Conservation (phyloP, 805 yeast genomes). For the Starmera amethionina region DNA sequence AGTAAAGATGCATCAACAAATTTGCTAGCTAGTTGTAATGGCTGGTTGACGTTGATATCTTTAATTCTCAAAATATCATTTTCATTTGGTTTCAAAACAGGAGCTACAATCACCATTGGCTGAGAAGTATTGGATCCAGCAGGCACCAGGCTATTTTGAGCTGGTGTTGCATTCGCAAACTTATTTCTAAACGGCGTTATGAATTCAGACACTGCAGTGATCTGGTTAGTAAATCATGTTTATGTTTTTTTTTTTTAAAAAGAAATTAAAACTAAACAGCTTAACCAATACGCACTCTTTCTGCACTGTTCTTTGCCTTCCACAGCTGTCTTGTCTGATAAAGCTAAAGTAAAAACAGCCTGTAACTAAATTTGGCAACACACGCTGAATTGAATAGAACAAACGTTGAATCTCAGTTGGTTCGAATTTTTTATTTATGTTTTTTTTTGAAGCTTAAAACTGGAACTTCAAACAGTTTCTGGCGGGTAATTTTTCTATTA, state of each 20-base stretch:
- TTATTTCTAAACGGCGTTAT: slow-evolving; percentile 16
- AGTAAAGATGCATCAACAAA: slow-evolving; percentile 49
- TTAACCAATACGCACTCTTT: no score
- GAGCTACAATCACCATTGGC: slow-evolving; percentile 1
- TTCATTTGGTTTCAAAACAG: slow-evolving; percentile 8
- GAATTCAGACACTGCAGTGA: slow-evolving; percentile 10
- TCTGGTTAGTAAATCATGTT: neutral
- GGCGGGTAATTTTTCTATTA: no score
- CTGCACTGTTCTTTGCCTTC: no score
- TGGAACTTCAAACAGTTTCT: no score
- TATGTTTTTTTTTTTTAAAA: neutral
- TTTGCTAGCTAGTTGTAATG: slow-evolving; percentile 48
- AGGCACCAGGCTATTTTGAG: neutral
- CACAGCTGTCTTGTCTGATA: no score
- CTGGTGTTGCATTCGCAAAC: slow-evolving; percentile 6
- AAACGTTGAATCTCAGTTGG: no score
- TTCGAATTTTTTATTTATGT: no score
- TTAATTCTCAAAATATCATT: slow-evolving; percentile 23
- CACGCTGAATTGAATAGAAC: no score
- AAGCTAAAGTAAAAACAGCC: no score
- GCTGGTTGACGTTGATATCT: slow-evolving; percentile 23
- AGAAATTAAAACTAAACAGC: no score
- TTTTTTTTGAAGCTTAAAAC: no score
- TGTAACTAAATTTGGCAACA: no score
- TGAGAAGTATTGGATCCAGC: slow-evolving; percentile 1